Conservation (phyloP, 177 flowering plant genomes). For the Vitis hybrid region DNA sequence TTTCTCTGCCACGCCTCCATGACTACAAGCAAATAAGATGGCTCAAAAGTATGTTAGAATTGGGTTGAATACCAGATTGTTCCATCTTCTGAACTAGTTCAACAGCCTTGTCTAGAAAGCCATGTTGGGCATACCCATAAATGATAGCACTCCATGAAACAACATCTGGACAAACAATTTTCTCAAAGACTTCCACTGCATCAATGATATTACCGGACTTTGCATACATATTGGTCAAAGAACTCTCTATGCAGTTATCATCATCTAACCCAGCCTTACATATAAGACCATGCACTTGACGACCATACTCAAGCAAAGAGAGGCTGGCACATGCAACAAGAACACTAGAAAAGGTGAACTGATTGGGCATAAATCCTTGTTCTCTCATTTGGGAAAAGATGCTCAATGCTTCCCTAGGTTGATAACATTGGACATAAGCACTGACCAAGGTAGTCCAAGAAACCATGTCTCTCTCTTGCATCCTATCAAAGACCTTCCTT, state of each 20-base stretch:
- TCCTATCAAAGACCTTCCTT: constrained; percentile 40
- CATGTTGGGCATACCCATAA: constrained; percentile 61
- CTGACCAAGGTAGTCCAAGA: constrained; percentile 63
- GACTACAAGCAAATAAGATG: constrained; percentile 69
- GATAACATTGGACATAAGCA: constrained; percentile 42
- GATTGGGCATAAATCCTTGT: constrained; percentile 46
- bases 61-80: constrained; percentile 30
- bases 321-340: constrained; percentile 53
- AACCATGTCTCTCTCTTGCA: constrained; percentile 51
- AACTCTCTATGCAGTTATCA: constrained; percentile 47
- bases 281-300: constrained; percentile 49
- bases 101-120: constrained; percentile 41
- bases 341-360: constrained; percentile 47
- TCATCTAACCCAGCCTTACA: constrained; percentile 37
- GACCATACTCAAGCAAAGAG: constrained; percentile 49
- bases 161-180: constrained; percentile 42
- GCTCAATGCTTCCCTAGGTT: constrained; percentile 36
- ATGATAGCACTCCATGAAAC: constrained; percentile 70
- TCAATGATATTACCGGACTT: constrained; percentile 54
- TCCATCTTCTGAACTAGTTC: constrained; percentile 50
- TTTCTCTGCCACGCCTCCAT: constrained; percentile 58
- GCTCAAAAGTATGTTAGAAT: constrained; percentile 49
- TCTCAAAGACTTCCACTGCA: constrained; percentile 42
- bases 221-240: constrained; percentile 67
- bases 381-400: constrained; percentile 48